Base-by-base conservation (phyloP, 129 eudicot genomes). In the Solidago caesia region DNA sequence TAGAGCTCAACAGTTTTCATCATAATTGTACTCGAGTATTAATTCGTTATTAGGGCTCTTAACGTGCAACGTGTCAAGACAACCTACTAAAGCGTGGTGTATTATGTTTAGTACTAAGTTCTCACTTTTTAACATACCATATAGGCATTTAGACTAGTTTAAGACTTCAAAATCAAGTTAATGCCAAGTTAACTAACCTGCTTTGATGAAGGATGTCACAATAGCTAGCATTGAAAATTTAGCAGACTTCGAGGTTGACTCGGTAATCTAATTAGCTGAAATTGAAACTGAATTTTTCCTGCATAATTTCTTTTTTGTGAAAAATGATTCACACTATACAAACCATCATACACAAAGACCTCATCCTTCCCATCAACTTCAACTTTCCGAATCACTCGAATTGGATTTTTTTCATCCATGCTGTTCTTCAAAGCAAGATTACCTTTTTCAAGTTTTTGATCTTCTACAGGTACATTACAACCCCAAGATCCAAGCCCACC, bases 391-490 rank as follows among this genome's bases (percentile, higher is more conserved):
- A 84, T 77, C 7, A 84, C 88, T 56, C 85, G 69, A 39, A 84
- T 73, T 0, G 79, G 81, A 16, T 14, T 48, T 70, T 41, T n/a
- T 67, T 68, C 72, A 11, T 42, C 61, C 60, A 73, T 74, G 66
- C 88, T 77, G 27, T 84, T 84, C 71, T 65, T 84, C 47, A 84
- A 58, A 26, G 88, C 85, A 21, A 84, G 78, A 77, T 84, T 84
- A 44, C 83, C 85, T 61, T 67, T 56, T 44, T 63, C 69, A 14
- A 81, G 78, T 66, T 77, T 84, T 33, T 84, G 88, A 44, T 84
- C 81, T 49, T 74, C 73, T 0, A 55, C 56, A 15, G 39, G 67
- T 4, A 12, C 26, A 44, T 4, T 75, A 57, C 13, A 14, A 57
- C 67, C 73, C 7, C 39, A 67, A 7, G 44, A 44, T 15, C 25